Percentiles rank a stretch among this genome's conserved stretches.
These are phyloP conservation scores for Candida sithepensis DNA, from an alignment of 805 yeast species.

Conservation along the genomic window DNA sequence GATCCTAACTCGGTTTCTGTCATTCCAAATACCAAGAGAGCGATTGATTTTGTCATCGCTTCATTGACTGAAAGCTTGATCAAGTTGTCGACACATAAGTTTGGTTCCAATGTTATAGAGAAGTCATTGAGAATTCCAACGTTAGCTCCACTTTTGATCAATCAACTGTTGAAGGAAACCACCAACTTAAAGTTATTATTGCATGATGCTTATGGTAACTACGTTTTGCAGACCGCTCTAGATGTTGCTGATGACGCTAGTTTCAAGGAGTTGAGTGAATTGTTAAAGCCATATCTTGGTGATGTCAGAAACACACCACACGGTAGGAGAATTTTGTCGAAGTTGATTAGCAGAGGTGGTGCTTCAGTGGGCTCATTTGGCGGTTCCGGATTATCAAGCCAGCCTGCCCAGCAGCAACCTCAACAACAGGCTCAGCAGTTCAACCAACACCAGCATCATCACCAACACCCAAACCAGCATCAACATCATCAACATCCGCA, in stretches of 20 bases:
- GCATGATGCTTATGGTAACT: slow-evolving; percentile 58
- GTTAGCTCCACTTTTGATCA: slow-evolving; percentile 42
- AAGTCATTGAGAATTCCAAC: slow-evolving; percentile 47
- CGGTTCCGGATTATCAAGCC: neutral
- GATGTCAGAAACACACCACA: slow-evolving; percentile 88
- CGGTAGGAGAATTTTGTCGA: slow-evolving; percentile 87
- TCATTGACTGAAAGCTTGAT: slow-evolving; percentile 30
- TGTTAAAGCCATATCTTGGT: slow-evolving; percentile 70
- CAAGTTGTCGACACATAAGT: slow-evolving; percentile 53
- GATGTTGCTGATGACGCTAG: slow-evolving; percentile 52
- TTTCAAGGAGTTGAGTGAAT: slow-evolving; percentile 50
- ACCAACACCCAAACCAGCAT: neutral
- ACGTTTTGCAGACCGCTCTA: slow-evolving; percentile 55
- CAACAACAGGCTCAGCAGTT: neutral
- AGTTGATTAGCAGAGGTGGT: slow-evolving; percentile 37
- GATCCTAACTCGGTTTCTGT: slow-evolving; percentile 20
- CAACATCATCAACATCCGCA: neutral
- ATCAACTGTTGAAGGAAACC: slow-evolving; percentile 36
- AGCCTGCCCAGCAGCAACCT: neutral
- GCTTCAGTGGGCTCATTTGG: slow-evolving; percentile 12
- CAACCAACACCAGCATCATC: slow-evolving; percentile 1
- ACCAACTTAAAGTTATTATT: slow-evolving; percentile 39
- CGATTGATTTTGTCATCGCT: slow-evolving; percentile 26
- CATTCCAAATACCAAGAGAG: slow-evolving; percentile 28
- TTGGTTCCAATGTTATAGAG: slow-evolving; percentile 59